Percentiles rank a stretch among this genome's conserved stretches.
phyloP scores from a whole-genome alignment of 345 rosid species.

The Triadica sebifera region DNA sequence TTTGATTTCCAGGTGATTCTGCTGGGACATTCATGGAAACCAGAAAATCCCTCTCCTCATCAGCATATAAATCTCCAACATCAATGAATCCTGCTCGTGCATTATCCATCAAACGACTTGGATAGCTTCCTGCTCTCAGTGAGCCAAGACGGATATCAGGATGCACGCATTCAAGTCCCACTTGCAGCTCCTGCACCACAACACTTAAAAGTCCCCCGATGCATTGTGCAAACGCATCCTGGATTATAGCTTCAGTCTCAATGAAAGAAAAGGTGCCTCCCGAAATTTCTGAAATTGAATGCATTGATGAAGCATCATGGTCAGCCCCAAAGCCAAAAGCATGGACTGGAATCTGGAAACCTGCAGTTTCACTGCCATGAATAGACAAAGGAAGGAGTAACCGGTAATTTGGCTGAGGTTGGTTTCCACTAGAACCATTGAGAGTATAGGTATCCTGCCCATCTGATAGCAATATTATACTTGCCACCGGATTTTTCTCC shows the following conservation, averaged over 20 bases:
- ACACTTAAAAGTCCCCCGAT: slow-evolving; percentile 96
- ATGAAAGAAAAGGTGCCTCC: slow-evolving; percentile 97
- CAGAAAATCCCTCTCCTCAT: slow-evolving; percentile 89
- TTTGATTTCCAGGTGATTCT: slow-evolving; percentile 41
- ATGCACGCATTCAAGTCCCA: slow-evolving; percentile 54
- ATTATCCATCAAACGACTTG: slow-evolving; percentile 42
- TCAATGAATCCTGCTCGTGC: slow-evolving; percentile 54
- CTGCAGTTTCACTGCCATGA: slow-evolving; percentile 43
- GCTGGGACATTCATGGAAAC: slow-evolving; percentile 70
- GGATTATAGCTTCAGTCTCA: slow-evolving; percentile 82
- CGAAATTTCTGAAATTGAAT: slow-evolving; percentile 80
- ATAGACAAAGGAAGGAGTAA: slow-evolving; percentile 64
- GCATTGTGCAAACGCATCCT: slow-evolving; percentile 98
- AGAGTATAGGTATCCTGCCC: slow-evolving; percentile 85
- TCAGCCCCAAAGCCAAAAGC: slow-evolving; percentile 92
- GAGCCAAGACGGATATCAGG: slow-evolving; percentile 52
- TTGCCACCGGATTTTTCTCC: slow-evolving; percentile 81
- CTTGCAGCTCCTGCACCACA: slow-evolving; percentile 79
- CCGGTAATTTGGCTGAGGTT: slow-evolving; percentile 56
- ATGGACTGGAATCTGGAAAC: slow-evolving; percentile 84
- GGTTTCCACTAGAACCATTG: slow-evolving; percentile 49
- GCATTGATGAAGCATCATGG: slow-evolving; percentile 91
- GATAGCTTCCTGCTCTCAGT: slow-evolving; percentile 80
- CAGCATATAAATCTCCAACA: slow-evolving; percentile 91
- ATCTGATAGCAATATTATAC: slow-evolving; percentile 85